Base-by-base conservation (phyloP, 768 basidiomycete genomes). In the Tulasnella sp. region DNA sequence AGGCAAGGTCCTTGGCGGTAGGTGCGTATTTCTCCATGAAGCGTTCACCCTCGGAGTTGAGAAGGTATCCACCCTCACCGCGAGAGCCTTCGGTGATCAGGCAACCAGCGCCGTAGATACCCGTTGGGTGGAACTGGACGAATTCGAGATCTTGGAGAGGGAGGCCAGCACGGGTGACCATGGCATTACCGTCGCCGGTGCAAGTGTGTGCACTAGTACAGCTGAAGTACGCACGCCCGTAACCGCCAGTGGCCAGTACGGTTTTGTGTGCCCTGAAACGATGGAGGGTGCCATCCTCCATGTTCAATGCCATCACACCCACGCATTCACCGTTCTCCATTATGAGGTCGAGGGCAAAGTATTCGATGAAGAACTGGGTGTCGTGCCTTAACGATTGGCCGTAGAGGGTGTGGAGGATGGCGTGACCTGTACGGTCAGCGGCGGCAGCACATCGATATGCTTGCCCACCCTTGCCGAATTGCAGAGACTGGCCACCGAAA, bases 21-120 rank as follows among this genome's bases (percentile, higher is more conserved):
- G 96, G 96, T 0, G 96, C 96, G 70, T 98, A 98, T 70, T 94
- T 89, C 72, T 98, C 94, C 96, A 99, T 99, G 77, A 99, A 99
- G 59, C 96, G 86, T 72, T 99, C 96, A 68, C 96, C 96, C 75
- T 98, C 86, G 7, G 91, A 88, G 75, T 99, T 98, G 68, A 99
- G 74, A 62, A 99, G 77, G 73, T 98, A 98, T 62, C 96, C 96
- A 74, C 96, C 96, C 71, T 99, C 96, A 66, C 96, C 96, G 69
- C 96, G 91, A 63, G 96, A 97, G 64, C 93, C 93, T 77, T 98
- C 94, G 11, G 94, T 98, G 68, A 99, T 99, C 63, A 99, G 77
- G 72, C 96, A 99, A 46, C 96, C 96, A 65, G 96, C 94, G 63
- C 96, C 96, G 68, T 98, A 99, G 66, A 99, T 98, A 72, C 96